Base-by-base conservation (phyloP, 805 yeast genomes). In the Blastobotrys mokoenaii region DNA sequence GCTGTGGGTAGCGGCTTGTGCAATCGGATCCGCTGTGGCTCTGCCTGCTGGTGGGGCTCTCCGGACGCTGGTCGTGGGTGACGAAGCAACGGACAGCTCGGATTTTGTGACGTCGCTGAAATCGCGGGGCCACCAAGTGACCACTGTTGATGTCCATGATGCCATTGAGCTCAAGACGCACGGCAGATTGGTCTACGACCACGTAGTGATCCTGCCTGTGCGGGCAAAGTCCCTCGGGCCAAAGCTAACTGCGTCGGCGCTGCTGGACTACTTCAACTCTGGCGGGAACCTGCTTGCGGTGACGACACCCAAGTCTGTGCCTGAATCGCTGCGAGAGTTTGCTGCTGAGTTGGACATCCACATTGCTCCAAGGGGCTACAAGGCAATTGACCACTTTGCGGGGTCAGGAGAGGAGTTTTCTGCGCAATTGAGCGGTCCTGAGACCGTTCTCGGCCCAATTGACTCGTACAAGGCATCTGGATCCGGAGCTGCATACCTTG, bases 301-400 rank as follows among this genome's bases (percentile, higher is more conserved):
- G 11, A 73, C 82, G 0, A 65, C 73, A 33, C 74, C 80, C 17
- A 51, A 55, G 7, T 76, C 74, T 14, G 57, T 72, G 12, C 77
- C 82, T 34, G 85, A 83, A 20, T 75, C 81, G 15, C 65, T 83
- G 30, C 77, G 86, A 49, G 67, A 74, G 2, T 81, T 83, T 56
- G 73, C 86, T 52, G 77, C 79, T 56, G 87, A 89, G 60, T 65
- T 89, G 52, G 98, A 96, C 29, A 80, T 93, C 43, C 76, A 71
- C 56, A 84, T 96, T 47, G 75, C 93, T 41, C 94, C 96, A 47
- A 83, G 78, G 59, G 81, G 78, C 42, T 79, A 76, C 61, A 62
- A 68, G 44, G 66, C 82, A 38, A 62, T 72, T 6, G 95, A 88
- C 62, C 81, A 83, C 62, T 86, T 86, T 66, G 59, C 63, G 47